Evolutionary conservation across 176 grass and related monocot genomes (phyloP).

Genomic region (Secale cereale): DNA sequence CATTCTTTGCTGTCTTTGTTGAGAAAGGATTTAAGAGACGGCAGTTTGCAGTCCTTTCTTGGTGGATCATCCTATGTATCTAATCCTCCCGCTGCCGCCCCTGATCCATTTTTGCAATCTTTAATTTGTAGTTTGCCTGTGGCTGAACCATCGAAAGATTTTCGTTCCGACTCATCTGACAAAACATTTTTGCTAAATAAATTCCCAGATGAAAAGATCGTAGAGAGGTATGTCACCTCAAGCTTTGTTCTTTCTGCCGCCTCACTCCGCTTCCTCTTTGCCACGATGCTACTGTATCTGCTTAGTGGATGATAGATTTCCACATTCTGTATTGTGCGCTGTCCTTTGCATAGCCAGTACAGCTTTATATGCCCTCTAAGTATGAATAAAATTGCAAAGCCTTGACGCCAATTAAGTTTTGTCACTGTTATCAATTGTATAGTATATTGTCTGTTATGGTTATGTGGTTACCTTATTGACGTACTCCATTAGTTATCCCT

Average conservation of each 20-base stretch:
- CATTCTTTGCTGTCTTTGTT: slow-evolving; percentile 76
- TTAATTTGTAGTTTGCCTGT: slow-evolving; percentile 82
- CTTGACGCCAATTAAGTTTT: background rate
- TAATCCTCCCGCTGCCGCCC: slow-evolving; percentile 54
- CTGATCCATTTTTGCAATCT: slow-evolving; percentile 91
- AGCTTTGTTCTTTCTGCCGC: slow-evolving; percentile 50
- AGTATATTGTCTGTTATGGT: background rate
- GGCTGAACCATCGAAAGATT: slow-evolving; percentile 64
- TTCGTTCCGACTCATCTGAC: slow-evolving; percentile 60
- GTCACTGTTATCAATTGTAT: background rate
- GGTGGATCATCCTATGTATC: slow-evolving; percentile 66
- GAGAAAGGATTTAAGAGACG: slow-evolving; percentile 75
- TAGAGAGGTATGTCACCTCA: slow-evolving; percentile 65
- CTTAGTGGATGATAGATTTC: slow-evolving; percentile 37
- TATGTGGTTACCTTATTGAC: background rate
- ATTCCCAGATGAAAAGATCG: slow-evolving; percentile 54
- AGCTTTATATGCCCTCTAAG: background rate
- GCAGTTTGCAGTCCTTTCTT: slow-evolving; percentile 84
- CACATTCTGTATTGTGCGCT: background rate
- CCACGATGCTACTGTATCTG: slow-evolving; percentile 38
- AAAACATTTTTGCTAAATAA: slow-evolving; percentile 61
- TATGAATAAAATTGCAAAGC: background rate
- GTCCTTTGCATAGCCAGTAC: background rate
- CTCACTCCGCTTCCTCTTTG: slow-evolving; percentile 40
- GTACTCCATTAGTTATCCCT: background rate